A percentile compares a stretch with the other conserved stretches of the same genome.
Evolutionary conservation across 2,329 filamentous ascomycete species (phyloP).

Genomic region (Monosporascus sp.): DNA sequence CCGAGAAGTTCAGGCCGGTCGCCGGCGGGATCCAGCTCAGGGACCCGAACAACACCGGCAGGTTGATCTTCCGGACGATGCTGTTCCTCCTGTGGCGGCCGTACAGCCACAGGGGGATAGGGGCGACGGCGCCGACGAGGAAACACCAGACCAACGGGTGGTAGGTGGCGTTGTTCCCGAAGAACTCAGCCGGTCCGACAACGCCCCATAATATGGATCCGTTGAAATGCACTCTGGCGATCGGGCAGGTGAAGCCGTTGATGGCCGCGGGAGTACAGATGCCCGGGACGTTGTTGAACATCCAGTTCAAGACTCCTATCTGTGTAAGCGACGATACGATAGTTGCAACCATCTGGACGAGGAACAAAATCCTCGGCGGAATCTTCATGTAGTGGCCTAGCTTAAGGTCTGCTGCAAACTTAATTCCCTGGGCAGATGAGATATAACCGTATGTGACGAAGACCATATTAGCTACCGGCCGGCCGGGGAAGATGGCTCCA

Average conservation of each 20-base stretch:
- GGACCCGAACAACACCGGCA: conserved; percentile 78
- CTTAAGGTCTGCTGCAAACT: conserved; percentile 83
- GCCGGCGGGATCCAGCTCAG: conserved; percentile 85
- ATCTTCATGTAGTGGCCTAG: conserved; percentile 87
- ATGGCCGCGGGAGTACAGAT: conserved; percentile 77
- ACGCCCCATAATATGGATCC: conserved; percentile 87
- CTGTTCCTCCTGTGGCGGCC: conserved; percentile 53
- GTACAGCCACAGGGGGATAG: conserved; percentile 69
- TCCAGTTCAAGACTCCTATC: conserved; percentile 84
- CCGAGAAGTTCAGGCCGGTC: conserved; percentile 79
- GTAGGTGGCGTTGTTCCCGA: conserved; percentile 71
- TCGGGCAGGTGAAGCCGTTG: conserved; percentile 83
- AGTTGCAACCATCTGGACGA: conserved; percentile 72
- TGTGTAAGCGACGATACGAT: conserved; percentile 74
- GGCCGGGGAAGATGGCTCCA: conserved; percentile 74
- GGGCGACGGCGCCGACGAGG: conserved; percentile 67
- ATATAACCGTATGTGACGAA: conserved; percentile 91
- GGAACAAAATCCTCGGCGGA: conserved; percentile 70
- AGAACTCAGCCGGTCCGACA: conserved; percentile 77
- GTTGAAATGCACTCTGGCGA: conserved; percentile 85
- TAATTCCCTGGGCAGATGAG: conserved; percentile 81
- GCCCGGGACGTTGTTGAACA: conserved; percentile 70
- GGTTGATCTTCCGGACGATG: conserved; percentile 70
- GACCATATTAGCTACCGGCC: conserved; percentile 87
- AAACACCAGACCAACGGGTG: conserved; percentile 77